Conservation (phyloP, 2,329 filamentous ascomycete genomes). For the Arthrobotrys entomopaga region DNA sequence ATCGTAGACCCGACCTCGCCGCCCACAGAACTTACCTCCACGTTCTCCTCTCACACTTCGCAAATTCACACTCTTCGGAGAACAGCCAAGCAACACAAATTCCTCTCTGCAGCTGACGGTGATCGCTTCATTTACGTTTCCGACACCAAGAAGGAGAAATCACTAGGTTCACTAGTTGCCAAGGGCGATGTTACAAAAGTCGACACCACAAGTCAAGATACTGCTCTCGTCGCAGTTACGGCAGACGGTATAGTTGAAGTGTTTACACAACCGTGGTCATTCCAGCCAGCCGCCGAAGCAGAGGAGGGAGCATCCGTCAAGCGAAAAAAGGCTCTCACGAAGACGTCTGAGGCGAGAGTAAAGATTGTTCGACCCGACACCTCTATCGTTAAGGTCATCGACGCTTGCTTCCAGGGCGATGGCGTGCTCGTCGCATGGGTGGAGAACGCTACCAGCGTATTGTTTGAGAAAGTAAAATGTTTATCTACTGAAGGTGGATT, state of each 20-base stretch:
- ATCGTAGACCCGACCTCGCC: conserved; percentile 63
- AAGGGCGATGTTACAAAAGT: conserved; percentile 63
- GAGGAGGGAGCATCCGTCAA: conserved; percentile 56
- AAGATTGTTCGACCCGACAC: conserved; percentile 64
- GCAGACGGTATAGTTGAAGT: conserved; percentile 66
- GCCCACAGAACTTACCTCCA: conserved; percentile 61
- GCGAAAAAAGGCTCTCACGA: conserved; percentile 63
- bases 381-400: conserved; percentile 63
- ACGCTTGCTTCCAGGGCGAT: conserved; percentile 64
- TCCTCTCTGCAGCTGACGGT: conserved; percentile 65
- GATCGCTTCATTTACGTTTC: conserved; percentile 67
- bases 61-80: conserved; percentile 65
- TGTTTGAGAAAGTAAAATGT: conserved; percentile 66
- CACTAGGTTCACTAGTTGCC: conserved; percentile 65
- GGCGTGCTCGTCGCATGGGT: conserved; percentile 65
- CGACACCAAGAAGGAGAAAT: conserved; percentile 63
- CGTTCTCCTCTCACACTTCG: conserved; percentile 66
- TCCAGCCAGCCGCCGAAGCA: conserved; percentile 61
- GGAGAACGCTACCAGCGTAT: conserved; percentile 66
- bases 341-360: conserved; percentile 64
- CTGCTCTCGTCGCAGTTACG: conserved; percentile 65
- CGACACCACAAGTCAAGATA: conserved; percentile 60
- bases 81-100: conserved; percentile 61
- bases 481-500: conserved; percentile 64
- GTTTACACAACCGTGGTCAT: conserved; percentile 65